Base-by-base conservation (phyloP, 1,284 basidiomycete genomes). In the Rhodotorula sp. region DNA sequence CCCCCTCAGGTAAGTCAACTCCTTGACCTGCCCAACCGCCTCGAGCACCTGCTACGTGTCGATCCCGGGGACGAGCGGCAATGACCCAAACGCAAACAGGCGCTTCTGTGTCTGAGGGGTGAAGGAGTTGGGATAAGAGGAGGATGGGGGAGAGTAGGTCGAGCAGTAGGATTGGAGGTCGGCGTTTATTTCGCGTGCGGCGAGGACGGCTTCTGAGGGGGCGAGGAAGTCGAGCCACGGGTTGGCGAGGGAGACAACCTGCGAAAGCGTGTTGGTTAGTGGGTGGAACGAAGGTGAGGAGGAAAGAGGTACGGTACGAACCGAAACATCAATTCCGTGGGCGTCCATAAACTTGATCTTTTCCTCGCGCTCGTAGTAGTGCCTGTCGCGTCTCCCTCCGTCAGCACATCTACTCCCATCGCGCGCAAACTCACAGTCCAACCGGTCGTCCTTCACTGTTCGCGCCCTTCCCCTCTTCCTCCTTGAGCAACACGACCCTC, bases 181-280 rank as follows among this genome's bases (percentile, higher is more conserved):
- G 39, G 83, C 79, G 79, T 93, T 93, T 60, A 93, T 83, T 66
- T 88, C 84, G 22, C 78, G 79, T 1, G 90, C 90, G 30, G 91
- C 84, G 20, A 78, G 77, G 59, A 85, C 83, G 13, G 91, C 91
- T 60, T 87, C 85, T n/a, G 84, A 76, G 13, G 89, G 84, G 8
- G 87, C 79, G 36, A 93, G 83, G 78, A 91, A 92, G 79, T 93
- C 91, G 32, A 93, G 84, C 91, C 91, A 93, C 20, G 91, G 90
- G 77, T 93, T 92, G 36, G 91, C 91, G 79, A 90, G 86, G 70
- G 68, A 67, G 44, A 78, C 68, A 54, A 79, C 58, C 71, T 72
- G 60, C n/a, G 15, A 15, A 6, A 15, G 24, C 7, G 7, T 6
- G 3, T 39, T n/a, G n/a, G 13, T 46, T 19, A 11, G 19, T 17